Evolutionary conservation across 176 grass and related monocot species (phyloP).

Genomic region (Rhipidocladum racemiflorum): DNA sequence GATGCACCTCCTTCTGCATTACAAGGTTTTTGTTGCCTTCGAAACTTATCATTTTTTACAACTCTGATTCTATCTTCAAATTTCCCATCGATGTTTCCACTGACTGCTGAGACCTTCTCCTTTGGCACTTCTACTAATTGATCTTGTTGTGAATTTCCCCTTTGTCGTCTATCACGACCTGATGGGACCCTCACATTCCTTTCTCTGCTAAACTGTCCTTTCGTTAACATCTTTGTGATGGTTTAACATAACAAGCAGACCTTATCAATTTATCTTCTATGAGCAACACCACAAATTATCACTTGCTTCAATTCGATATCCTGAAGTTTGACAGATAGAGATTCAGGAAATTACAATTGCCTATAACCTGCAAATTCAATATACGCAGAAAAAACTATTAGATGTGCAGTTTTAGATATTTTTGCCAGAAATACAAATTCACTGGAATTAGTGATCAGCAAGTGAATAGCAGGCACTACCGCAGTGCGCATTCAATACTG

Average conservation of each 20-base stretch:
- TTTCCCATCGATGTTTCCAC: slow-evolving; percentile 42
- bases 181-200: slow-evolving; percentile 31
- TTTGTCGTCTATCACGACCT: slow-evolving; percentile 29
- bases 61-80: slow-evolving; percentile 61
- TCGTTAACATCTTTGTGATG: slow-evolving; percentile 41
- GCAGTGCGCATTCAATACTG: background rate
- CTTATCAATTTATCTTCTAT: slow-evolving; percentile 7
- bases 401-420: slow-evolving; percentile 1
- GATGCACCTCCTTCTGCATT: slow-evolving; percentile 32
- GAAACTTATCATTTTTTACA: slow-evolving; percentile 49
- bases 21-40: slow-evolving; percentile 24
- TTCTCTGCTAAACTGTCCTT: slow-evolving; percentile 41
- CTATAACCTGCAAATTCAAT: slow-evolving; percentile 15
- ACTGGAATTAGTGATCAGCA: background rate
- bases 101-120: slow-evolving; percentile 26
- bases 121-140: slow-evolving; percentile 41
- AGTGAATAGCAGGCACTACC: background rate
- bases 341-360: background rate
- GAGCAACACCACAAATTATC: slow-evolving; percentile 1
- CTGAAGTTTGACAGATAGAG: slow-evolving; percentile 1
- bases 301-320: slow-evolving; percentile 15
- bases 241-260: slow-evolving; percentile 43
- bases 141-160: slow-evolving; percentile 36
- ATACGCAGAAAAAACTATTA: background rate
- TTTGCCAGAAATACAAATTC: background rate